These are phyloP conservation scores for Leishmania martiniquensis DNA, from an alignment of 208 protist species.

Conservation along the genomic window DNA sequence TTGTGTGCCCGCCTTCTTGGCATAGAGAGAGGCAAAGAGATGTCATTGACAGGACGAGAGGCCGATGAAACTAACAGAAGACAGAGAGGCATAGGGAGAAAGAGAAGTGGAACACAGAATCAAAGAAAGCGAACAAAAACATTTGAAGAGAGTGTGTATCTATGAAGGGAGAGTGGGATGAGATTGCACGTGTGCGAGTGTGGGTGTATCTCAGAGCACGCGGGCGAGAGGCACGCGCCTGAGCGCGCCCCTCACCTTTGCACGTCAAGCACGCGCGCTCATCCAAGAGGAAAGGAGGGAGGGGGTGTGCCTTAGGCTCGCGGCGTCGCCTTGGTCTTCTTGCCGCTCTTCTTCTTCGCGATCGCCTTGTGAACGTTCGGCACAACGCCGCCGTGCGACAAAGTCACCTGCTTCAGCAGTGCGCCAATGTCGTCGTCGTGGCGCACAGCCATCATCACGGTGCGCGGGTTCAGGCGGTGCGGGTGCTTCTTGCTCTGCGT, in stretches of 20 bases:
- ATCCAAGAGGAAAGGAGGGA: background rate
- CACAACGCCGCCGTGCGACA: slow-evolving; percentile 82
- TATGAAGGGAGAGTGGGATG: slow-evolving; percentile 4
- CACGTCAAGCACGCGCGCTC: background rate
- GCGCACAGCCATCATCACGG: slow-evolving; percentile 80
- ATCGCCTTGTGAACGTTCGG: slow-evolving; percentile 82
- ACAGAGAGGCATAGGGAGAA: too few species aligned
- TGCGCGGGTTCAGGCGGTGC: slow-evolving; percentile 75
- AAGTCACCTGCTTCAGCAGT: slow-evolving; percentile 66
- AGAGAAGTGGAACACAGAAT: too few species aligned
- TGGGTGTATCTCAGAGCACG: background rate
- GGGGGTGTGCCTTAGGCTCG: slow-evolving; percentile 36
- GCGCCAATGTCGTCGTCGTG: slow-evolving; percentile 80
- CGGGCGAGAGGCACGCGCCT: background rate
- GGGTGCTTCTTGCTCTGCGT: slow-evolving; percentile 69
- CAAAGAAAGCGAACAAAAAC: too few species aligned
- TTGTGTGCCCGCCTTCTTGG: background rate
- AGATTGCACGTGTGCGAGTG: background rate
- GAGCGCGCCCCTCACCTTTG: background rate
- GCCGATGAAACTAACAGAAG: slow-evolving; percentile 1
- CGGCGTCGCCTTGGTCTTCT: slow-evolving; percentile 67
- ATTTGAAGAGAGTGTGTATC: too few species aligned
- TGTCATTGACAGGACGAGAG: slow-evolving; percentile 12
- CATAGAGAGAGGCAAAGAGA: background rate
- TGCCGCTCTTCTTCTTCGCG: slow-evolving; percentile 77